These are phyloP conservation scores for Cladosporium sp. DNA, from an alignment of 2,329 filamentous ascomycete species.

Conservation along the genomic window DNA sequence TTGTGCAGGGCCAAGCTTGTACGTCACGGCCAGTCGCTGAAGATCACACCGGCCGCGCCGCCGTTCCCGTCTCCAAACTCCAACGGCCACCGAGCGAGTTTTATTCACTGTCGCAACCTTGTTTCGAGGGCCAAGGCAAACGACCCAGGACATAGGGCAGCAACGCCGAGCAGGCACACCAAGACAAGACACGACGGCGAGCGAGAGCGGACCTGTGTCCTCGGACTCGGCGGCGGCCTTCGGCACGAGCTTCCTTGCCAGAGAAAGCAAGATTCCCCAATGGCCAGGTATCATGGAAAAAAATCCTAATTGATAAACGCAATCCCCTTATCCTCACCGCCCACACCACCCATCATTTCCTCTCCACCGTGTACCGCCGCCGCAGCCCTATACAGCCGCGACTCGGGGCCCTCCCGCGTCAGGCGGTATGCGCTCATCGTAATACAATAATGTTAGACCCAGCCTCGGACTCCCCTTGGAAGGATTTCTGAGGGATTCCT, in stretches of 20 bases:
- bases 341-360: neutral
- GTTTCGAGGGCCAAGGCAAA: neutral
- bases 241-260: neutral
- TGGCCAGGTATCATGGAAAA: neutral
- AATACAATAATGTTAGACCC: slow-evolving; percentile 1
- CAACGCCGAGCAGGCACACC: neutral
- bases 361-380: slow-evolving; percentile 1
- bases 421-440: slow-evolving; percentile 12
- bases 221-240: neutral
- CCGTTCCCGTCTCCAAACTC: neutral
- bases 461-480: neutral
- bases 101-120: neutral
- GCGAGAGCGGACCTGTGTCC: neutral
- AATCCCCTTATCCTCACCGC: slow-evolving; percentile 3
- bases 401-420: neutral
- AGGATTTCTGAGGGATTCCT: neutral
- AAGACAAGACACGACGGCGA: too few relatives aligned
- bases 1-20: neutral
- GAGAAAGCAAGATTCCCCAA: neutral
- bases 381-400: neutral
- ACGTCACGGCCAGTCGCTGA: neutral
- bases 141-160: neutral
- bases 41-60: neutral
- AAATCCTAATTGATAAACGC: neutral
- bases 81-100: too few relatives aligned